phyloP scores from a whole-genome alignment of 148 eudicot genomes.

The Chenopodium album region DNA sequence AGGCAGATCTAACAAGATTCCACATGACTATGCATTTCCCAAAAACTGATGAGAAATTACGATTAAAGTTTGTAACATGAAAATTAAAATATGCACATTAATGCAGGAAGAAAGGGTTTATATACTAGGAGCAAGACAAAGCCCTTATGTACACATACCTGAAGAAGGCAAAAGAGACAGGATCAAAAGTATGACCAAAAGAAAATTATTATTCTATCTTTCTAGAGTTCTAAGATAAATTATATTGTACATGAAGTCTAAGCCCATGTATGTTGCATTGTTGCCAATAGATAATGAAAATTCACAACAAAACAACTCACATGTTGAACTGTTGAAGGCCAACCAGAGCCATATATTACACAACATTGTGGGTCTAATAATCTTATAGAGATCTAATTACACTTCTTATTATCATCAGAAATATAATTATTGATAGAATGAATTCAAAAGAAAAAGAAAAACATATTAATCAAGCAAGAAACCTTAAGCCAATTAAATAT shows the following conservation, averaged over 20 bases:
- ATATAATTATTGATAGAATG: no score
- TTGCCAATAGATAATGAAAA: not conserved
- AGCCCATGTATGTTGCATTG: no score
- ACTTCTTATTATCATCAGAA: not conserved
- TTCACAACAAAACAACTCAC: not conserved
- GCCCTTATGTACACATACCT: not conserved
- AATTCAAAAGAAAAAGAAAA: no score
- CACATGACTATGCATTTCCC: not conserved
- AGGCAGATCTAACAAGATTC: not conserved
- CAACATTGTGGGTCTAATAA: not conserved
- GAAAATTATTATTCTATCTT: not conserved
- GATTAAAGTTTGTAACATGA: not conserved
- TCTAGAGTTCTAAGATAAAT: not conserved
- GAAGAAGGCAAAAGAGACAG: not conserved
- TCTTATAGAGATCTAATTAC: not conserved
- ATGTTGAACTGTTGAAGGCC: not conserved
- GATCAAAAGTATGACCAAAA: not conserved
- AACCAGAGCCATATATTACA: not conserved
- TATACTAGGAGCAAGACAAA: not conserved
- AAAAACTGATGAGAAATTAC: not conserved
- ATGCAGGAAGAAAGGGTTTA: not conserved
- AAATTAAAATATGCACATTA: no score
- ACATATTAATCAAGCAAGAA: no score
- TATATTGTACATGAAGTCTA: constrained; percentile 1
- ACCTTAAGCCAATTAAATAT: no score